Percentiles rank a stretch among this genome's conserved stretches.
Conservation (phyloP, 1,284 basidiomycete genomes). For the Erythrobasidium hasegawianum region DNA sequence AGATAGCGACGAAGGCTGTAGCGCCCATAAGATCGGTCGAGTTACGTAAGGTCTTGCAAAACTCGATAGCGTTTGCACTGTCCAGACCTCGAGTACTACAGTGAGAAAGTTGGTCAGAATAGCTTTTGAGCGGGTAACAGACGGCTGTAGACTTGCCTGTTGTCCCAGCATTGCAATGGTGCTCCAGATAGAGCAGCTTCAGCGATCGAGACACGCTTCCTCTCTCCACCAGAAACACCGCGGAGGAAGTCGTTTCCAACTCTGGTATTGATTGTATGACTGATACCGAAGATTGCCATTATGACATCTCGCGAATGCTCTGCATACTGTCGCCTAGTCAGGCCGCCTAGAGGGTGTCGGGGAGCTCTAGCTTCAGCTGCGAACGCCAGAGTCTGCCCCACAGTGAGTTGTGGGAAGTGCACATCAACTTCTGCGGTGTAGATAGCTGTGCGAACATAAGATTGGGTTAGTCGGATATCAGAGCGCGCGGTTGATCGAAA, state of each 20-base stretch:
- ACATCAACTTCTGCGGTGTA: conserved; percentile 72
- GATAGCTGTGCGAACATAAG: conserved; percentile 20
- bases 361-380: conserved; percentile 46
- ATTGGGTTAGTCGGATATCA: no score
- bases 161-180: conserved; percentile 54
- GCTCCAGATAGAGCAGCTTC: conserved; percentile 48
- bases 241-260: conserved; percentile 58
- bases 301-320: conserved; percentile 40
- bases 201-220: conserved; percentile 56
- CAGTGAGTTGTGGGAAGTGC: conserved; percentile 59
- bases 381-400: conserved; percentile 57
- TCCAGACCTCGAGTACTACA: conserved; percentile 57
- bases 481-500: background rate
- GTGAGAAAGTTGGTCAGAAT: conserved; percentile 46
- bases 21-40: conserved; percentile 64
- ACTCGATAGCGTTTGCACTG: conserved; percentile 78
- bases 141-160: no score
- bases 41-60: conserved; percentile 65
- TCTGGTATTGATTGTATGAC: conserved; percentile 57
- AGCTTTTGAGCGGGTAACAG: no score
- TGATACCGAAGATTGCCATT: conserved; percentile 44
- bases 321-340: conserved; percentile 35
- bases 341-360: conserved; percentile 33
- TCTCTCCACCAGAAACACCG: conserved; percentile 58
- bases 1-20: conserved; percentile 51